Evolutionary conservation across 176 grass and related monocot species (phyloP).

Genomic region (Raddia guianensis): DNA sequence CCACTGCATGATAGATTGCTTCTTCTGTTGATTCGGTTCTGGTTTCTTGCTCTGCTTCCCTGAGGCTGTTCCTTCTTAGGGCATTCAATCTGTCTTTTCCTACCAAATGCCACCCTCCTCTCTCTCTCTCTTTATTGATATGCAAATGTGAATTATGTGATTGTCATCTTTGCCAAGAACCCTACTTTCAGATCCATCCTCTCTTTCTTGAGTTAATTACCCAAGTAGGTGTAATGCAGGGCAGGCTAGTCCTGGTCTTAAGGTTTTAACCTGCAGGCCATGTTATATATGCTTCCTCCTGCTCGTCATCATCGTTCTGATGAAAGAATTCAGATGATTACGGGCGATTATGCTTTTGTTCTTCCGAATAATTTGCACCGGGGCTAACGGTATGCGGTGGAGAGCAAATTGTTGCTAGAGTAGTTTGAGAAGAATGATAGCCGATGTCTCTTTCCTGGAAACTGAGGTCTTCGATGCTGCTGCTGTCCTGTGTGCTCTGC

Average conservation of each 20-base stretch:
- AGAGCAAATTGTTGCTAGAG: neutral
- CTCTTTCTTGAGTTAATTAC: neutral
- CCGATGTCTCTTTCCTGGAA: constrained; percentile 27
- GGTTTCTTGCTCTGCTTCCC: neutral
- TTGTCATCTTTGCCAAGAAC: neutral
- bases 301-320: too few relatives aligned
- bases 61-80: neutral
- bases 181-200: neutral
- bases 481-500: neutral
- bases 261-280: too few relatives aligned
- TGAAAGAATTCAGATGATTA: neutral
- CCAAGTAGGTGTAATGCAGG: neutral
- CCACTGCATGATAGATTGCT: too few relatives aligned
- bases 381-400: neutral
- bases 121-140: too few relatives aligned
- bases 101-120: neutral
- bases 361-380: neutral
- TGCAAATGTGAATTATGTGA: too few relatives aligned
- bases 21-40: neutral
- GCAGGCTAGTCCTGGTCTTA: neutral
- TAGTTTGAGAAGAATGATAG: neutral
- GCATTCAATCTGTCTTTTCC: neutral
- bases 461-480: neutral
- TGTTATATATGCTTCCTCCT: too few relatives aligned
- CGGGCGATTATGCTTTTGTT: neutral